Percentiles rank a stretch among this genome's conserved stretches.
Evolutionary conservation across 176 grass and related monocot genomes (phyloP).

Genomic region (Dendrocalamus sinicus): DNA sequence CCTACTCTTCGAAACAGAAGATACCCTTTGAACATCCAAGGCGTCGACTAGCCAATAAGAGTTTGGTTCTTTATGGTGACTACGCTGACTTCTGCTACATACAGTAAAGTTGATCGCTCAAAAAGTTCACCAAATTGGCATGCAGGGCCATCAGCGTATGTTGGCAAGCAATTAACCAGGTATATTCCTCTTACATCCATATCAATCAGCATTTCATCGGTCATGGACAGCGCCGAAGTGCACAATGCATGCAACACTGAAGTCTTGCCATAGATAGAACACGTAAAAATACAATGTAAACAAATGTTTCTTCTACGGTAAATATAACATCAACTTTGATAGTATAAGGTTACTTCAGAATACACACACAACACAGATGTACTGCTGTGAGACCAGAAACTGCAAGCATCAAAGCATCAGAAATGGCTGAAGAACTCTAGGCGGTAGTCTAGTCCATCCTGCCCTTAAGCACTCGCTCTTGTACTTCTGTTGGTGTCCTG

Average conservation of each 20-base stretch:
- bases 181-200: neutral
- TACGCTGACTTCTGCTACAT: neutral
- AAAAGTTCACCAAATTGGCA: neutral
- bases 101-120: neutral
- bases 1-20: neutral
- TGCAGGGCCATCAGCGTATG: neutral
- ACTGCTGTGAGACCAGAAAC: neutral
- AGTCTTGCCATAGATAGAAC: neutral
- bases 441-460: constrained; percentile 78
- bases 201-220: neutral
- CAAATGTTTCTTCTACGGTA: constrained; percentile 24
- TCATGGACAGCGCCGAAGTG: neutral
- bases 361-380: constrained; percentile 14
- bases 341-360: constrained; percentile 41
- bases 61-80: neutral
- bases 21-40: neutral
- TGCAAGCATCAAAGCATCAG: constrained; percentile 24
- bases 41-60: neutral
- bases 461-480: constrained; percentile 80
- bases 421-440: constrained; percentile 23
- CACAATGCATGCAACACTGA: neutral
- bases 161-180: neutral
- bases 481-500: constrained; percentile 90
- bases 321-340: constrained; percentile 12
- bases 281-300: neutral